These are phyloP conservation scores for Cryptococcus maquisensis DNA, from an alignment of 1,284 basidiomycete species.

Conservation along the genomic window DNA sequence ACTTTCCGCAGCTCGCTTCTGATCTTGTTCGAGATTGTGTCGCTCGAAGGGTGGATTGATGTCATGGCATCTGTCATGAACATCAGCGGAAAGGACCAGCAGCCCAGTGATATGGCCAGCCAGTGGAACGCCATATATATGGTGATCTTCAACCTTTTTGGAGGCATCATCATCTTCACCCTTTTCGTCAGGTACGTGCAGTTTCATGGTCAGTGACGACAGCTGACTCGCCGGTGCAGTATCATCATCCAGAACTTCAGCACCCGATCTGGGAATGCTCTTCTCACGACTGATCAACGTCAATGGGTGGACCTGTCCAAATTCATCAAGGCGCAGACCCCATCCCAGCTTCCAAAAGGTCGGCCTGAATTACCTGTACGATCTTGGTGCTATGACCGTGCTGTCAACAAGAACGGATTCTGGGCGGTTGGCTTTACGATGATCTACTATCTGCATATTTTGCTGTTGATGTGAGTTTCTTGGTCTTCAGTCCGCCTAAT, in stretches of 20 bases:
- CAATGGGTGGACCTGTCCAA: constrained; percentile 95
- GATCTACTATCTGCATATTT: constrained; percentile 78
- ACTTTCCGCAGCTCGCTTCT: constrained; percentile 78
- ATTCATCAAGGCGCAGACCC: constrained; percentile 79
- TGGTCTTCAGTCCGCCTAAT: background rate
- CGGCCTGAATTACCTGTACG: constrained; percentile 50
- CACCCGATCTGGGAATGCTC: constrained; percentile 74
- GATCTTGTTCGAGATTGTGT: constrained; percentile 95
- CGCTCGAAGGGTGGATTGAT: constrained; percentile 91
- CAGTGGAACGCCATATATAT: constrained; percentile 88
- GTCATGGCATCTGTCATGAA: constrained; percentile 80
- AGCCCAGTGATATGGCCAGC: constrained; percentile 67
- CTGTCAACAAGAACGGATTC: constrained; percentile 87
- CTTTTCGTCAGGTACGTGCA: constrained; percentile 73
- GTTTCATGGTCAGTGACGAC: background rate
- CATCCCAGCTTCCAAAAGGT: constrained; percentile 58
- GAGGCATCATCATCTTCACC: constrained; percentile 83
- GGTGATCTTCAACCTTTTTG: constrained; percentile 87
- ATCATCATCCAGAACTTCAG: constrained; percentile 96
- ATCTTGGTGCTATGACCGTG: constrained; percentile 88
- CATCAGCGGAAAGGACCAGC: constrained; percentile 65
- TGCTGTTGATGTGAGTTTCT: constrained; percentile 70
- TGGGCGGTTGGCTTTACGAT: constrained; percentile 82
- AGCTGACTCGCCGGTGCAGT: constrained; percentile 21
- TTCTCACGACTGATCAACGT: constrained; percentile 79